Conservation (phyloP, 108 stramenopile genomes). For the Seminavis robusta region DNA sequence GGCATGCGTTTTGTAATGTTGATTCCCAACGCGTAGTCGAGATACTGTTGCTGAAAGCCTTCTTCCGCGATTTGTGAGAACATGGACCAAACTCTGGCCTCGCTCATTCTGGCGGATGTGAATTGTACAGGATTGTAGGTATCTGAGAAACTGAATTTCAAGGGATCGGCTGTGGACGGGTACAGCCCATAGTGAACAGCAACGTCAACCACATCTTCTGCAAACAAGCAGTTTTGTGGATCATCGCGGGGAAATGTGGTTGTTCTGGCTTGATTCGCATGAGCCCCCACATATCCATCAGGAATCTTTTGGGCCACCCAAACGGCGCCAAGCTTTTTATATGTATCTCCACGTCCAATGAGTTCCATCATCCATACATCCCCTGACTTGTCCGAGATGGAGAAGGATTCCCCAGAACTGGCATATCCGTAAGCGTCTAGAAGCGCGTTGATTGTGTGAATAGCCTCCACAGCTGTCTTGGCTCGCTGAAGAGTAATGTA, state of each 20-base stretch:
- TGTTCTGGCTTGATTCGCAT: constrained; percentile 79
- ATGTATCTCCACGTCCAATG: constrained; percentile 49
- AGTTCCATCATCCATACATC: constrained; percentile 85
- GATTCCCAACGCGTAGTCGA: constrained; percentile 52
- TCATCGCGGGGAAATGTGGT: constrained; percentile 46
- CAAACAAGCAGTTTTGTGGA: constrained; percentile 41
- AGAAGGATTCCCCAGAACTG: constrained; percentile 61
- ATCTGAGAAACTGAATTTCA: constrained; percentile 59
- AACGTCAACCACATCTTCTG: constrained; percentile 55
- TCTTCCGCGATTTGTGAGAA: constrained; percentile 36
- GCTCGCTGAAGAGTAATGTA: constrained; percentile 68
- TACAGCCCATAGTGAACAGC: constrained; percentile 62
- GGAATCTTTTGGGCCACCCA: constrained; percentile 74
- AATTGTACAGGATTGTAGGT: constrained; percentile 61
- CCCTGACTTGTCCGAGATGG: constrained; percentile 55
- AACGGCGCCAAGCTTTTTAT: constrained; percentile 49
- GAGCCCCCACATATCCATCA: constrained; percentile 44
- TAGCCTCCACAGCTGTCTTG: constrained; percentile 53
- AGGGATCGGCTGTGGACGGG: constrained; percentile 20
- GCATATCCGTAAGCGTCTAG: constrained; percentile 67
- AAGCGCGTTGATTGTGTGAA: constrained; percentile 50
- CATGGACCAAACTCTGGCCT: constrained; percentile 68
- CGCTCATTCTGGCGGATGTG: constrained; percentile 48
- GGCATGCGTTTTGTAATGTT: constrained; percentile 66
- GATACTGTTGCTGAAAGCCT: constrained; percentile 34